These are phyloP conservation scores for Meyerozyma athensensis DNA, from an alignment of 1,139 yeast species.

Conservation along the genomic window DNA sequence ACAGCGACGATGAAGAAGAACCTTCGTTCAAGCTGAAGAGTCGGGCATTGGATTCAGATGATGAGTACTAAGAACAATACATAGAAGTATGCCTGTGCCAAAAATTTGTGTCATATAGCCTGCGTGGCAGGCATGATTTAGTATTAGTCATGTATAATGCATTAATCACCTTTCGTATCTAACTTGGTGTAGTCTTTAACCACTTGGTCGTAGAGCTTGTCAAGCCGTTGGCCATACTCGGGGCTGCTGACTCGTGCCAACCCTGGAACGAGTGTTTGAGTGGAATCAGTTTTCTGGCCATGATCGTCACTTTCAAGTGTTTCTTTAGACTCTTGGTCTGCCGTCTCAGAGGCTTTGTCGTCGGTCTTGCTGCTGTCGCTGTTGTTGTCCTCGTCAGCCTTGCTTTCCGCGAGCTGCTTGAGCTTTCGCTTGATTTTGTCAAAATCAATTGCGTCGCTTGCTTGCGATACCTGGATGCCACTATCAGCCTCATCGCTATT, in stretches of 20 bases:
- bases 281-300: not conserved
- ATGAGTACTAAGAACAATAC: slow-evolving; percentile 8
- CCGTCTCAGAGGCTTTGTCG: slow-evolving; percentile 7
- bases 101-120: too few relatives aligned
- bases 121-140: too few relatives aligned
- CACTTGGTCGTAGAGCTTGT: slow-evolving; percentile 49
- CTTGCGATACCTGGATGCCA: slow-evolving; percentile 6
- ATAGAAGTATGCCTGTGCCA: too few relatives aligned
- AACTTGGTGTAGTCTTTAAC: slow-evolving; percentile 34
- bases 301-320: not conserved
- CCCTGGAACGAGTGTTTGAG: not conserved
- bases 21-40: slow-evolving; percentile 3
- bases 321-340: not conserved
- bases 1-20: slow-evolving; percentile 33
- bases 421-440: slow-evolving; percentile 3
- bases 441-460: slow-evolving; percentile 5
- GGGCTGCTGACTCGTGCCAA: slow-evolving; percentile 11
- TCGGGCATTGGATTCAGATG: slow-evolving; percentile 9
- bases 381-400: slow-evolving; percentile 5
- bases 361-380: slow-evolving; percentile 11
- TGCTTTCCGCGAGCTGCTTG: slow-evolving; percentile 3
- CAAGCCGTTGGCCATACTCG: slow-evolving; percentile 26
- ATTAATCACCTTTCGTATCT: not conserved
- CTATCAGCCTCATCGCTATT: slow-evolving; percentile 7
- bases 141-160: not conserved